A percentile compares a stretch with the other conserved stretches of the same genome.
phyloP scores from a whole-genome alignment of 164 flowering plant species.

The Buxus sempervirens region DNA sequence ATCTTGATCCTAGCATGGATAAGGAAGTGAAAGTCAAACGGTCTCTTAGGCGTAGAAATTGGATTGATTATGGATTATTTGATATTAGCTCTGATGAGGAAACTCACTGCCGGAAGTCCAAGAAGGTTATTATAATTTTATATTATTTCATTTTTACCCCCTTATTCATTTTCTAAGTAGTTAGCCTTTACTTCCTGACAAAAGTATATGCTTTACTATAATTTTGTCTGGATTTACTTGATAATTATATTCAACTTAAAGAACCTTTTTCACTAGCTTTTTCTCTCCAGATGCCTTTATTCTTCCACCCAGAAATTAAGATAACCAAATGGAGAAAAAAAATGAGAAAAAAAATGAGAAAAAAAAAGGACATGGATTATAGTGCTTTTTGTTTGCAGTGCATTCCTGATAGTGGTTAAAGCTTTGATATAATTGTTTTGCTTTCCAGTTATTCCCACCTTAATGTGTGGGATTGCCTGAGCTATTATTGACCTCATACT shows the following conservation, averaged over 20 bases:
- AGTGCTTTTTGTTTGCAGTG: no score
- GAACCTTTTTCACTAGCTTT: no score
- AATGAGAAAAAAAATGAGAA: no score
- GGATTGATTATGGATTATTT: slow-evolving; percentile 22
- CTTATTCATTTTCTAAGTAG: neutral
- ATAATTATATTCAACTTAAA: no score
- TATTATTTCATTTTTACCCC: neutral
- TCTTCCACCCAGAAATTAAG: no score
- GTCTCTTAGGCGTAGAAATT: slow-evolving; percentile 22
- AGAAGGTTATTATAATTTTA: slow-evolving; percentile 17
- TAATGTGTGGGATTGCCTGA: neutral
- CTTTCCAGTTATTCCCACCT: no score
- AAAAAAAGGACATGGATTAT: no score
- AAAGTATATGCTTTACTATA: neutral
- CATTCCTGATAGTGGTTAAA: no score
- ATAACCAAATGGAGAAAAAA: no score
- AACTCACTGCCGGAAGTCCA: slow-evolving; percentile 14
- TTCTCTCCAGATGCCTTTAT: no score
- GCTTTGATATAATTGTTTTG: no score
- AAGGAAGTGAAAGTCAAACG: slow-evolving; percentile 23
- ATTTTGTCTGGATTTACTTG: neutral
- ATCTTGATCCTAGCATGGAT: slow-evolving; percentile 11
- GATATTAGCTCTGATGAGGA: slow-evolving; percentile 28
- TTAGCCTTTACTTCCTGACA: neutral
- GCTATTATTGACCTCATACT: neutral